A percentile compares a stretch with the other conserved stretches of the same genome.
Evolutionary conservation across 768 basidiomycete species (phyloP).

Genomic region (Tremella fuciformis): DNA sequence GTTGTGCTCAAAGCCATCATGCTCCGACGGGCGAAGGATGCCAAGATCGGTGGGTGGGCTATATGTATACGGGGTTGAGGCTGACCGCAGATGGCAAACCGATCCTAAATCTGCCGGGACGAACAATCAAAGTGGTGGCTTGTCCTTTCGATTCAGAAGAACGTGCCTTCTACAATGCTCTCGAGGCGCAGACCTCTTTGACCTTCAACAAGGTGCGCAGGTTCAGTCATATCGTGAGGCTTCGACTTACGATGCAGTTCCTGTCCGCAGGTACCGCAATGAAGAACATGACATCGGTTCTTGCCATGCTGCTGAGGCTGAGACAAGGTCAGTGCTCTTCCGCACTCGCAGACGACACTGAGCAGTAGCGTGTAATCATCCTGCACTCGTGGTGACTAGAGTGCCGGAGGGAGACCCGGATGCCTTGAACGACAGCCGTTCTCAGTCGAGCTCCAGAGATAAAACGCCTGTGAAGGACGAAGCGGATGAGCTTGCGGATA

Average conservation of each 20-base stretch:
- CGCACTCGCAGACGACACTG: slow-evolving; percentile 9
- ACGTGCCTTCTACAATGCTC: slow-evolving; percentile 69
- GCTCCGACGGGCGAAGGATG: slow-evolving; percentile 77
- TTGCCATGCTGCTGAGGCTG: slow-evolving; percentile 62
- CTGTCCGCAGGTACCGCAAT: slow-evolving; percentile 45
- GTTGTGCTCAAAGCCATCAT: slow-evolving; percentile 81
- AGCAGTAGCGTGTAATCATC: slow-evolving; percentile 79
- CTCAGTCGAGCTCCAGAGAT: slow-evolving; percentile 55
- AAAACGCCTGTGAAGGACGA: slow-evolving; percentile 58
- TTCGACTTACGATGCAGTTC: slow-evolving; percentile 29
- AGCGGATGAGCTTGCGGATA: slow-evolving; percentile 69
- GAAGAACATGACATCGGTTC: slow-evolving; percentile 52
- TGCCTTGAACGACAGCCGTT: slow-evolving; percentile 53
- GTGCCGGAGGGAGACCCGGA: slow-evolving; percentile 64
- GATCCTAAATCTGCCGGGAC: slow-evolving; percentile 73
- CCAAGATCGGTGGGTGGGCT: slow-evolving; percentile 45
- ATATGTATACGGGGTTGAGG: slow-evolving; percentile 45
- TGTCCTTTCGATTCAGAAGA: slow-evolving; percentile 78
- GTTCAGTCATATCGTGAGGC: background rate
- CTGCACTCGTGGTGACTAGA: slow-evolving; percentile 68
- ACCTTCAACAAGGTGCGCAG: slow-evolving; percentile 60
- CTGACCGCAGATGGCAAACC: slow-evolving; percentile 70
- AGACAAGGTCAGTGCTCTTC: slow-evolving; percentile 68
- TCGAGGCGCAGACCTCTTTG: slow-evolving; percentile 60
- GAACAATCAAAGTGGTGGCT: slow-evolving; percentile 66